A percentile compares a stretch with the other conserved stretches of the same genome.
Evolutionary conservation across 495 filamentous ascomycete species (phyloP).

Genomic region (Aspergillus affinis): DNA sequence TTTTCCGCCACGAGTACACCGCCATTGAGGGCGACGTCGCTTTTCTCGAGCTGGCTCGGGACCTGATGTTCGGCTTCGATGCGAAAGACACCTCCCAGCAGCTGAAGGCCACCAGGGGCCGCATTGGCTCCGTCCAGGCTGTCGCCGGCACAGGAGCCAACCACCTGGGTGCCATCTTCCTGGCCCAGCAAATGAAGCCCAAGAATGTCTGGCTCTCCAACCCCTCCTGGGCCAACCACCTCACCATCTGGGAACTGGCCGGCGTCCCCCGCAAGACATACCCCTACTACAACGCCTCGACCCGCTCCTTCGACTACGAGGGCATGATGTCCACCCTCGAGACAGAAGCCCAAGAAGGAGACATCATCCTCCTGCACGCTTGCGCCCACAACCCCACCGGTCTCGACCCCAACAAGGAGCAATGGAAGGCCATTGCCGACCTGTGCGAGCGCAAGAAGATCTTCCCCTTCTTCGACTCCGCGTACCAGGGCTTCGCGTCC

Average conservation of each 20-base stretch:
- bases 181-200: constrained; percentile 55
- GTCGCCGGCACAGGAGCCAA: constrained; percentile 93
- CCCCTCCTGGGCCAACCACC: constrained; percentile 52
- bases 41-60: constrained; percentile 43
- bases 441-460: constrained; percentile 50
- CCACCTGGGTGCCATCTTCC: constrained; percentile 84
- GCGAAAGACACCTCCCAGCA: constrained; percentile 27
- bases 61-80: constrained; percentile 50
- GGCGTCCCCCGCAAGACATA: constrained; percentile 46
- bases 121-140: constrained; percentile 59
- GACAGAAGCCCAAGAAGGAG: constrained; percentile 39
- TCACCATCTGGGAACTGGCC: constrained; percentile 47
- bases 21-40: constrained; percentile 47
- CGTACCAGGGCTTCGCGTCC: constrained; percentile 59
- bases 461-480: constrained; percentile 58
- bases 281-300: constrained; percentile 49
- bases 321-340: constrained; percentile 50
- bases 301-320: constrained; percentile 46
- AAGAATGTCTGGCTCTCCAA: constrained; percentile 48
- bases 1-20: constrained; percentile 48
- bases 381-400: constrained; percentile 59
- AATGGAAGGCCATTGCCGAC: constrained; percentile 53
- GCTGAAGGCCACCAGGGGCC: constrained; percentile 30
- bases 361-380: constrained; percentile 50
- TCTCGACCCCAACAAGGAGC: constrained; percentile 50